Evolutionary conservation across 345 rosid species (phyloP).

Genomic region (Heritiera fomes): DNA sequence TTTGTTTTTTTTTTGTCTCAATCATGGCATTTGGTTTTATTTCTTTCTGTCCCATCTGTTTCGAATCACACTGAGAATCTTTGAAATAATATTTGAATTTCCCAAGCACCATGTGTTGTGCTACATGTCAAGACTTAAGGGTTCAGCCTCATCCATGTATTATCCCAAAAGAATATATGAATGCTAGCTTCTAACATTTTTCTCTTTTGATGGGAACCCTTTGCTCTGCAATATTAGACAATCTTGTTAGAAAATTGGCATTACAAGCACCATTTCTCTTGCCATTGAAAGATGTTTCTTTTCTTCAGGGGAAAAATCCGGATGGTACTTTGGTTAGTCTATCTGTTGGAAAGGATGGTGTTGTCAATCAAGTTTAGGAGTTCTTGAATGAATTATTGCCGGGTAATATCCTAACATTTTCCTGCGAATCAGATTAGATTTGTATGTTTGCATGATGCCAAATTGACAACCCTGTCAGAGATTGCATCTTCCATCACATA

Average conservation of each 20-base stretch:
- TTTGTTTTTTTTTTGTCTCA: not conserved
- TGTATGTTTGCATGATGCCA: conserved; percentile 17
- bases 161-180: not conserved
- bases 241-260: not conserved
- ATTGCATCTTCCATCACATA: not conserved
- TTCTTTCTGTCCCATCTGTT: conserved; percentile 1
- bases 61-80: not conserved
- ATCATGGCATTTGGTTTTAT: not conserved
- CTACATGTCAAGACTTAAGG: not conserved
- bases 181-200: not conserved
- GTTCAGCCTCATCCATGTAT: not conserved
- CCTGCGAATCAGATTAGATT: conserved; percentile 11
- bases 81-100: conserved; percentile 2
- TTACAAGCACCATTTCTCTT: not conserved
- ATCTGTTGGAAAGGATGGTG: not conserved
- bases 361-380: not conserved
- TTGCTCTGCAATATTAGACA: not conserved
- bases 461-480: conserved; percentile 26
- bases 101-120: not conserved
- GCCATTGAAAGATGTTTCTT: not conserved
- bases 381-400: conserved; percentile 14
- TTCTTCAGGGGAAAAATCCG: not conserved
- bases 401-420: conserved; percentile 25
- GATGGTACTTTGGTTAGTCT: not conserved
- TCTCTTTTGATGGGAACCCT: not conserved